phyloP scores from a whole-genome alignment of 257 asterid genomes.

The Misopates orontium region DNA sequence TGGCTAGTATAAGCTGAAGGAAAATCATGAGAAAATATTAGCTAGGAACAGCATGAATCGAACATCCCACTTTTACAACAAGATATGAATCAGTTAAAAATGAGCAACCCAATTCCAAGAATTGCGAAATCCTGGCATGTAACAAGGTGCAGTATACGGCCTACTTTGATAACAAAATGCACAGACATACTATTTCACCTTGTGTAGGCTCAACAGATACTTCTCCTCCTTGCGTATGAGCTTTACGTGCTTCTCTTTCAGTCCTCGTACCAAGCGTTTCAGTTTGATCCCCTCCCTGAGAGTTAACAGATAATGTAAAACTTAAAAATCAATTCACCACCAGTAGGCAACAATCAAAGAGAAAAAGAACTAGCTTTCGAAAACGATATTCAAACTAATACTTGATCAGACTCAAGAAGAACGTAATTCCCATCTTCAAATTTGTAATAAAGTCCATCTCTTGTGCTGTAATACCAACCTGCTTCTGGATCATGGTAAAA shows the following conservation, averaged over 20 bases:
- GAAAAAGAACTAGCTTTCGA: background rate
- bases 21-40: background rate
- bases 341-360: background rate
- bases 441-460: slow-evolving; percentile 81
- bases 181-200: slow-evolving; percentile 39
- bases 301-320: slow-evolving; percentile 26
- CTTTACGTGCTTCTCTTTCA: slow-evolving; percentile 32
- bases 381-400: slow-evolving; percentile 18
- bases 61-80: too few relatives aligned
- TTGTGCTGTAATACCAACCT: slow-evolving; percentile 86
- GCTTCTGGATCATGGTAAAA: slow-evolving; percentile 85
- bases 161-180: background rate
- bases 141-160: background rate
- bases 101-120: background rate
- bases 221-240: slow-evolving; percentile 38
- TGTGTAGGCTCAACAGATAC: slow-evolving; percentile 31
- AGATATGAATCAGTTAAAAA: too few relatives aligned
- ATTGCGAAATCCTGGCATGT: background rate
- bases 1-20: too few relatives aligned
- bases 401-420: slow-evolving; percentile 57
- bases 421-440: slow-evolving; percentile 88
- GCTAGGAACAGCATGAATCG: background rate
- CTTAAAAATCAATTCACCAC: background rate
- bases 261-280: slow-evolving; percentile 26
- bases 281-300: slow-evolving; percentile 43